A percentile compares a stretch with the other conserved stretches of the same genome.
phyloP scores from a whole-genome alignment of 768 basidiomycete species.

The Daedalea quercina region DNA sequence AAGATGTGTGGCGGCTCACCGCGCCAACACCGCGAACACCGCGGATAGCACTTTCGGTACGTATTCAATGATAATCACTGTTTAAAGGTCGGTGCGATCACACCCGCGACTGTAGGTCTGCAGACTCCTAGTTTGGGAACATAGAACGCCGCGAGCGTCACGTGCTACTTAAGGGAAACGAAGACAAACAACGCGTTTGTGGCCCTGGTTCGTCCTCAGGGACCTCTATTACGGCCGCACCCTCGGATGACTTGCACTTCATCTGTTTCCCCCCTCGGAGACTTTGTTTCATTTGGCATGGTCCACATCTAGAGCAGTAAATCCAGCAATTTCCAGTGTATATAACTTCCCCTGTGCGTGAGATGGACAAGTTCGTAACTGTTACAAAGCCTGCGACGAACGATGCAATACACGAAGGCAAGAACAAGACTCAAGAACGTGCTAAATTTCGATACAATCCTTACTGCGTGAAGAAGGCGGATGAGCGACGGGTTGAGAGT shows the following conservation, averaged over 20 bases:
- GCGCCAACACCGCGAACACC: too few relatives aligned
- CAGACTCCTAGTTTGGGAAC: too few relatives aligned
- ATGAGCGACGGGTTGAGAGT: constrained; percentile 20
- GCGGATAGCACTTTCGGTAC: too few relatives aligned
- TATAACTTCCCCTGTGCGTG: neutral
- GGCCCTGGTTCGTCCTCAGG: constrained; percentile 6
- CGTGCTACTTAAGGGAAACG: neutral
- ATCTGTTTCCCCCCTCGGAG: too few relatives aligned
- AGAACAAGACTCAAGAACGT: constrained; percentile 14
- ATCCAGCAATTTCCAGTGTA: constrained; percentile 1
- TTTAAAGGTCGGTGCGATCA: too few relatives aligned
- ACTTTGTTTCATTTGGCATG: neutral
- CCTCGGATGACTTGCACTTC: too few relatives aligned
- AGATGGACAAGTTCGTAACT: constrained; percentile 29
- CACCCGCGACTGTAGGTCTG: too few relatives aligned
- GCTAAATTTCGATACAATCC: constrained; percentile 23
- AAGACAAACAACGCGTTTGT: neutral
- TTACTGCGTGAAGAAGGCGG: constrained; percentile 17
- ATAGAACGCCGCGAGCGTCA: constrained; percentile 19
- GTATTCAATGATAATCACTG: too few relatives aligned
- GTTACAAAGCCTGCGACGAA: constrained; percentile 18
- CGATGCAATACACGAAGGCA: constrained; percentile 6
- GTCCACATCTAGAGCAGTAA: neutral
- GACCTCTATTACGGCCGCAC: neutral
- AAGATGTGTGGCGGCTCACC: too few relatives aligned